Base-by-base conservation (phyloP, 345 rosid species). In the Gossypium sturtianum region DNA sequence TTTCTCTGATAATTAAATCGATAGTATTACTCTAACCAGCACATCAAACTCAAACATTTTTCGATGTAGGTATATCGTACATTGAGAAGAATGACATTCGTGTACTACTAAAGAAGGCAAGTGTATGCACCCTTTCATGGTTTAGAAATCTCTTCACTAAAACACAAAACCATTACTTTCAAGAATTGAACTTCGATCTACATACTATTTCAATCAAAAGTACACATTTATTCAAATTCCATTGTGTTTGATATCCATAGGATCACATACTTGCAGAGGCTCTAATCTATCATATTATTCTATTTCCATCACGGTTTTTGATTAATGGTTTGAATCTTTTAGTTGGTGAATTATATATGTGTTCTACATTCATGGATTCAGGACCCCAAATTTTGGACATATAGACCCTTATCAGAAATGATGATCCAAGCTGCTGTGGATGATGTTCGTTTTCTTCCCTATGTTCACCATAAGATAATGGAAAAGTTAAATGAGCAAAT, bases 381-480 rank as follows among this genome's bases (percentile, higher is more conserved):
- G 97, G 97, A 94, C 77, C 94, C 97, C 53, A 81, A 79, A 38
- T 92, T 94, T 82, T 94, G 98, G 98, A 86, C 84, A 15, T 77
- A 87, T 78, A 86, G 97, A 66, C 98, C 97, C 17, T 78, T 92
- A 68, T 84, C 93, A 25, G 95, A 89, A 81, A 83, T 87, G 77
- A 94, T 92, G 98, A 76, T 88, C 76, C 94, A 90, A 12, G 93
- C 97, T 65, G 97, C 97, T 67, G 88, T 97, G 5, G 98, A 94
- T 81, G 98, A 94, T 85, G 97, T 94, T 74, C 93, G 97, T 68
- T 94, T 91, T 83, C 97, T 94, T 71, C 87, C 88, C 53, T 80
- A 79, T 75, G 84, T 92, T 72, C 90, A 91, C 77, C 83, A 79
- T 78, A 92, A 83, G 82, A 89, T 94, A 94, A 87, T 87, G 88